A percentile compares a stretch with the other conserved stretches of the same genome.
phyloP scores from a whole-genome alignment of 306 rosid species.

The Potentilla sterilis region DNA sequence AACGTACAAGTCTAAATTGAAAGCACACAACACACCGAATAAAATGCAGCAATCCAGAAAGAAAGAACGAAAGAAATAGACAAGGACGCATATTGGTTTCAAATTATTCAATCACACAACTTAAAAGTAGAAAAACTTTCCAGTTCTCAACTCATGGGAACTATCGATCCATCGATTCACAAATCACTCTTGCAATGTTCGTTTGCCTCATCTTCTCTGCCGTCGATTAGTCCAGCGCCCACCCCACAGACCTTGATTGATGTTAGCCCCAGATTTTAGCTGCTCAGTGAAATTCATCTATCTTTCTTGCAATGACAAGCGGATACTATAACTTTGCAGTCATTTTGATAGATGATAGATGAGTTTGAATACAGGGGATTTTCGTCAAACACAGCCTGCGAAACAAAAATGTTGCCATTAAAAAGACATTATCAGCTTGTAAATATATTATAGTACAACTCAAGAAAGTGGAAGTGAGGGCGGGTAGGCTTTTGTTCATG shows the following conservation, averaged over 20 bases:
- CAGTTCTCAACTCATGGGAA: too few species aligned
- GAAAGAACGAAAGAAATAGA: too few species aligned
- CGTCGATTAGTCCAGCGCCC: neutral
- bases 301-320: neutral
- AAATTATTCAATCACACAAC: neutral
- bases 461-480: too few species aligned
- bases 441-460: too few species aligned
- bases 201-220: neutral
- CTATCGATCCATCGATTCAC: too few species aligned
- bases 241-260: neutral
- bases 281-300: too few species aligned
- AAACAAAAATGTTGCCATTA: neutral
- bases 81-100: neutral
- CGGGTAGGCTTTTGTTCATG: too few species aligned
- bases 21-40: neutral
- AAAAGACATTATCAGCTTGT: too few species aligned
- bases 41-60: neutral
- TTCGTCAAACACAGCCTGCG: too few species aligned
- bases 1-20: neutral
- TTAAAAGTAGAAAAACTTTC: neutral
- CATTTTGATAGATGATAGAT: too few species aligned
- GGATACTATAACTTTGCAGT: neutral
- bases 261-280: neutral
- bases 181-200: too few species aligned
- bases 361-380: neutral